These are phyloP conservation scores for Nannochloropsis salina DNA, from an alignment of 108 stramenopile genomes.

Conservation along the genomic window DNA sequence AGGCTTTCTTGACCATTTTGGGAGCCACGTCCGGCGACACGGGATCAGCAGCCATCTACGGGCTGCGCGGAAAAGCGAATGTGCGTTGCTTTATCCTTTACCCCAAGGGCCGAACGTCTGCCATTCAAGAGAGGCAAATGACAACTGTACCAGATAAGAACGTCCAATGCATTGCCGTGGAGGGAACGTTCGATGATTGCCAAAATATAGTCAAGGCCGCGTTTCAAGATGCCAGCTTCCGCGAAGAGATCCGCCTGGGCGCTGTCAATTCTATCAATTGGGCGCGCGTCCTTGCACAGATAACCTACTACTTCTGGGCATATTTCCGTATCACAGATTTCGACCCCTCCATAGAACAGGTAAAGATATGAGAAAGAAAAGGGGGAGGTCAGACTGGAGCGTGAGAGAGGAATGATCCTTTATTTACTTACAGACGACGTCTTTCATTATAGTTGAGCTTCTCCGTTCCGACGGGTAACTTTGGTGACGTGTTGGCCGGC, in stretches of 20 bases:
- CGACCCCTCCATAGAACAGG: not conserved
- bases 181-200: slow-evolving; percentile 92
- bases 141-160: slow-evolving; percentile 87
- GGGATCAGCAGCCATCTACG: slow-evolving; percentile 93
- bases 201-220: slow-evolving; percentile 96
- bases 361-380: not conserved
- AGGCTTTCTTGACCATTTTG: slow-evolving; percentile 77
- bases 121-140: slow-evolving; percentile 97
- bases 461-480: slow-evolving; percentile 97
- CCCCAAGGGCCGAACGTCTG: slow-evolving; percentile 83
- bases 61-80: slow-evolving; percentile 92
- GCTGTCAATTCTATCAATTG: slow-evolving; percentile 99
- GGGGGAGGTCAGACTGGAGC: not conserved
- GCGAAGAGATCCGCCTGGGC: slow-evolving; percentile 73
- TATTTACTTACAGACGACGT: not conserved
- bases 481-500: slow-evolving; percentile 95
- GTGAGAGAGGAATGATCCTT: not conserved
- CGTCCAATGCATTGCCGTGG: slow-evolving; percentile 86
- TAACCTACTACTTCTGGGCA: slow-evolving; percentile 97
- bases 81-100: slow-evolving; percentile 94
- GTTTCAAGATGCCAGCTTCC: slow-evolving; percentile 78
- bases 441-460: slow-evolving; percentile 59
- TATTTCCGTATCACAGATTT: slow-evolving; percentile 15
- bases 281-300: slow-evolving; percentile 96
- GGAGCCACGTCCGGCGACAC: slow-evolving; percentile 66